Percentiles rank a stretch among this genome's conserved stretches.
Conservation (phyloP, 192 early-diverging fungal species). For the Spizellomyces punctatus region DNA sequence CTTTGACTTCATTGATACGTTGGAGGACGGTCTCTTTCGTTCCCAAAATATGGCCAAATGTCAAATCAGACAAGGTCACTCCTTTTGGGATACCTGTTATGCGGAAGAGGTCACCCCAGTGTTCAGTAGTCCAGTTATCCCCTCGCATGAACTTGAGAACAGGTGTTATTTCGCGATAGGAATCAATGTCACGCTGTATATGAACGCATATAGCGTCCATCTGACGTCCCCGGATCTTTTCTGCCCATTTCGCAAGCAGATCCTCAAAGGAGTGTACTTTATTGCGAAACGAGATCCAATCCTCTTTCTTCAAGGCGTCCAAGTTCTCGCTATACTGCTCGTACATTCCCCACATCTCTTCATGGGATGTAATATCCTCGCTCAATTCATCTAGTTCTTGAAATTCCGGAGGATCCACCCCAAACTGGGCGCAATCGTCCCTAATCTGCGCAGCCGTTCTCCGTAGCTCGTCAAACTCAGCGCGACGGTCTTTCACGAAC, state of each 20-base stretch:
- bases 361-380: conserved; percentile 29
- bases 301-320: conserved; percentile 33
- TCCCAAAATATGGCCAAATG: conserved; percentile 46
- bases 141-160: conserved; percentile 56
- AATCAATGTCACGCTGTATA: conserved; percentile 49
- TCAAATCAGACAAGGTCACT: conserved; percentile 48
- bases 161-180: conserved; percentile 38
- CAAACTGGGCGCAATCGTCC: conserved; percentile 53
- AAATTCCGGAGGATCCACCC: conserved; percentile 40
- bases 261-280: conserved; percentile 52
- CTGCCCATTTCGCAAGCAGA: conserved; percentile 44
- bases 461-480: conserved; percentile 49
- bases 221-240: conserved; percentile 32
- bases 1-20: conserved; percentile 53
- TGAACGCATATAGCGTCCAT: conserved; percentile 39
- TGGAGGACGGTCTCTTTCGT: conserved; percentile 33
- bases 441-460: conserved; percentile 43
- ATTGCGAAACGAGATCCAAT: conserved; percentile 59
- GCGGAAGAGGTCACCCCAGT: conserved; percentile 60
- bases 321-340: conserved; percentile 40
- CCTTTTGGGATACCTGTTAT: conserved; percentile 42
- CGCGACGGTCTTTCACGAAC: conserved; percentile 46
- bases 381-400: conserved; percentile 38
- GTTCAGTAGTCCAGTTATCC: conserved; percentile 60
- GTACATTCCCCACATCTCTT: conserved; percentile 47